Evolutionary conservation across 2,329 filamentous ascomycete species (phyloP), one percentile per base, ranked within the genome.

Genomic region (Cladosporium sp.): DNA sequence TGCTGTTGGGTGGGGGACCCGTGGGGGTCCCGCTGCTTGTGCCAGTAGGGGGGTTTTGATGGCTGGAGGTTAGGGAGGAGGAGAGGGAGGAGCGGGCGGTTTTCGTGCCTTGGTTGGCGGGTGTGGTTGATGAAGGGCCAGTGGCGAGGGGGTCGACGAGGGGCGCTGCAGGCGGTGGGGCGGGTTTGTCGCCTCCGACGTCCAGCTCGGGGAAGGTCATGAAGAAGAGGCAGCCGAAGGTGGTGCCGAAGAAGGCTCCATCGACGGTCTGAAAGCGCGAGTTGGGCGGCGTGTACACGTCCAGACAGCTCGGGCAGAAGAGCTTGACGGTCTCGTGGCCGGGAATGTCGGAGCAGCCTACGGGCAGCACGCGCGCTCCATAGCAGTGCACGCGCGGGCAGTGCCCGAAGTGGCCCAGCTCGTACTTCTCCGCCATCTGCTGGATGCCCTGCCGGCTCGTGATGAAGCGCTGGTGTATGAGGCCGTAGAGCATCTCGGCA

Each of bases 341-440:
- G 1, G 93, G 92, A 42, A 92, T 93, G 70, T 99, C 93, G 52
- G 89, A 95, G 55, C 93, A 81, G 32, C 93, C 93, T 17, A 99
- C 92, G 1, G 93, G 93, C 4, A 99, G 80, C 12, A 95, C 93
- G 63, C 92, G 86, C 57, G 89, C 88, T 54, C 88, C 86, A 62
- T 90, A 87, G 78, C 93, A 99, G 71, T 92, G 84, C 53, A 92
- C 95, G 53, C 93, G 83, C n/a, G 93, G 93, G 69, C 93, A 99
- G 60, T 86, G 85, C 47, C 93, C 93, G 66, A 99, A 99, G 73
- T 99, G 92, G 55, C 91, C 88, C 43, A 95, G 80, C 70, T 97
- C 92, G 75, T 97, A 99, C 71, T 99, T 99, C 71, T 99, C 93
- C 56, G 91, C 89, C 93, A 99, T 99, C 69, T 96, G 91, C 72